Conservation (phyloP, 2,329 filamentous ascomycete species). For the Herpotrichia juniperi region DNA sequence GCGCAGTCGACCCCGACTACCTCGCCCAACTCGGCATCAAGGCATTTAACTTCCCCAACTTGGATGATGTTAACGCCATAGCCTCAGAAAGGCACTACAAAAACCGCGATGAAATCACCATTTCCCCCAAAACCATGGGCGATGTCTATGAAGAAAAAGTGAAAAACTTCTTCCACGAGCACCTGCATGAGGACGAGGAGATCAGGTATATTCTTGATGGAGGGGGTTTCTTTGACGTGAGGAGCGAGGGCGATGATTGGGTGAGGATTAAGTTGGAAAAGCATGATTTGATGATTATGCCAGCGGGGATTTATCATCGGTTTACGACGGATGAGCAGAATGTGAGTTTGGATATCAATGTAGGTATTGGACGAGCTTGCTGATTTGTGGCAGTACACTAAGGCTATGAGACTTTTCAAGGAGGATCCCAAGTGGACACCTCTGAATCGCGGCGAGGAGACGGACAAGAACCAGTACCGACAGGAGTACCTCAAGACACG, state of each 20-base stretch:
- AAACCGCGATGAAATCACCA: constrained; percentile 91
- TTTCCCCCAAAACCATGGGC: constrained; percentile 86
- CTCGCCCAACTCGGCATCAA: constrained; percentile 80
- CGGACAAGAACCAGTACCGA: constrained; percentile 79
- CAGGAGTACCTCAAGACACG: constrained; percentile 70
- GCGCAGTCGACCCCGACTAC: constrained; percentile 66
- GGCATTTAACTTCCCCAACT: constrained; percentile 46
- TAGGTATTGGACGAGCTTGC: constrained; percentile 20
- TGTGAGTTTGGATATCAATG: constrained; percentile 60
- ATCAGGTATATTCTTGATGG: constrained; percentile 93
- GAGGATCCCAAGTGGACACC: constrained; percentile 99
- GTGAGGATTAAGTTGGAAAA: constrained; percentile 84
- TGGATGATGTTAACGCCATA: constrained; percentile 66
- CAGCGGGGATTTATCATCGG: constrained; percentile 93
- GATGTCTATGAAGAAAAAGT: constrained; percentile 91
- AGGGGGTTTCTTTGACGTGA: constrained; percentile 90
- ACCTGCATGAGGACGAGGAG: constrained; percentile 98
- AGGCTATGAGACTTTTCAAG: constrained; percentile 96
- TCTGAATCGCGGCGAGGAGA: constrained; percentile 76
- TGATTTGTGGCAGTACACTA: constrained; percentile 72
- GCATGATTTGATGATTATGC: constrained; percentile 89
- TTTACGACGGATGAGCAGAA: constrained; percentile 94
- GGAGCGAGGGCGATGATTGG: constrained; percentile 84
- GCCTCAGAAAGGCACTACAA: constrained; percentile 65
- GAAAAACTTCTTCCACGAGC: constrained; percentile 91